Evolutionary conservation across 1,139 yeast genomes (phyloP).

Genomic region (Hansenula sp.): DNA sequence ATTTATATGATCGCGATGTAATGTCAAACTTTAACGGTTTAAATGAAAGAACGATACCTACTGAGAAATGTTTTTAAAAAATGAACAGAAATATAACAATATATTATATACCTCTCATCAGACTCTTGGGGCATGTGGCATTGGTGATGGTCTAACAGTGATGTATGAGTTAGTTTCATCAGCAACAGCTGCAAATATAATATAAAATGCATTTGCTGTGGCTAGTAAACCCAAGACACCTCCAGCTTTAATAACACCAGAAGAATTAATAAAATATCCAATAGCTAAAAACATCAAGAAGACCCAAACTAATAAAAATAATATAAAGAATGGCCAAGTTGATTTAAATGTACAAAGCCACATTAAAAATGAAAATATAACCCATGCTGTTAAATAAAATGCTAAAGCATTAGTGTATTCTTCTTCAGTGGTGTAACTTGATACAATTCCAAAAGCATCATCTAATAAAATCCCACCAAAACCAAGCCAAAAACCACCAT

Average conservation of each 20-base stretch:
- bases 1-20: too few species aligned
- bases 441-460: conserved; percentile 49
- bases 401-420: conserved; percentile 52
- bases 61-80: too few species aligned
- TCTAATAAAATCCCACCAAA: conserved; percentile 56
- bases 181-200: conserved; percentile 69
- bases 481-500: conserved; percentile 77
- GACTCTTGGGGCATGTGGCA: conserved; percentile 40
- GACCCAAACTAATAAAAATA: conserved; percentile 50
- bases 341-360: conserved; percentile 58
- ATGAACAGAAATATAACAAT: too few species aligned
- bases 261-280: conserved; percentile 47
- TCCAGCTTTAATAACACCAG: conserved; percentile 56
- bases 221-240: conserved; percentile 65
- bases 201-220: conserved; percentile 57
- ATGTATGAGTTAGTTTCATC: conserved; percentile 58
- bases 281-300: conserved; percentile 59
- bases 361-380: conserved; percentile 57
- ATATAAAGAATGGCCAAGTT: conserved; percentile 56
- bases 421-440: conserved; percentile 40
- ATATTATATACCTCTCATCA: too few species aligned
- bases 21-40: too few species aligned
- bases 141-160: conserved; percentile 50
- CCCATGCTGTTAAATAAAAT: conserved; percentile 63
- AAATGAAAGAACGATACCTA: too few species aligned